A percentile compares a stretch with the other conserved stretches of the same genome.
phyloP scores from a whole-genome alignment of 1,139 yeast genomes.

The Pichia sp. region DNA sequence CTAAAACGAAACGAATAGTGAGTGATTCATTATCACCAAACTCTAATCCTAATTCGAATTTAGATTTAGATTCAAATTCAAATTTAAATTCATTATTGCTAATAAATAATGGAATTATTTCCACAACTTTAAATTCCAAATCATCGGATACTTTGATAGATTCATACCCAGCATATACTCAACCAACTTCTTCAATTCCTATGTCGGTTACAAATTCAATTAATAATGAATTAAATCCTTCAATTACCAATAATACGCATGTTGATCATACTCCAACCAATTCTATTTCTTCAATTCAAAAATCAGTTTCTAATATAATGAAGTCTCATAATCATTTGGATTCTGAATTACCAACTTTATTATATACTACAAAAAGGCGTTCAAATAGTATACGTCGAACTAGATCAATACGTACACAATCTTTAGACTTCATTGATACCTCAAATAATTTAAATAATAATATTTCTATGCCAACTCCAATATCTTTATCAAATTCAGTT shows the following conservation, averaged over 20 bases:
- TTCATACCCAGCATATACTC: neutral
- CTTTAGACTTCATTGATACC: constrained; percentile 12
- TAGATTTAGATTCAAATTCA: no score
- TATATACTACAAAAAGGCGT: constrained; percentile 7
- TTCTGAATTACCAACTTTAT: constrained; percentile 5
- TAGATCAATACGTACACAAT: constrained; percentile 3
- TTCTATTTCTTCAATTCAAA: constrained; percentile 6
- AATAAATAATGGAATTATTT: no score
- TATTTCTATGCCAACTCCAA: neutral
- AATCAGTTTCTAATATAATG: constrained; percentile 7
- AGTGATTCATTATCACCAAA: neutral
- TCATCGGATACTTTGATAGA: neutral
- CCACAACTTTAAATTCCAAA: neutral
- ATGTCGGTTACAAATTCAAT: no score
- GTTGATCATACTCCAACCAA: constrained; percentile 4
- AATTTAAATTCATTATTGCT: no score
- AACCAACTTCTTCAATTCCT: neutral
- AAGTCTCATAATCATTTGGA: neutral
- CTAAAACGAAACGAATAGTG: constrained; percentile 18
- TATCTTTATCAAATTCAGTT: neutral
- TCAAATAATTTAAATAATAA: neutral
- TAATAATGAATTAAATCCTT: no score
- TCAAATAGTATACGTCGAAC: constrained; percentile 9
- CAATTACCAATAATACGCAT: no score
- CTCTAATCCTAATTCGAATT: neutral